A percentile compares a stretch with the other conserved stretches of the same genome.
Conservation (phyloP, 495 filamentous ascomycete genomes). For the Xylaria intraflava region DNA sequence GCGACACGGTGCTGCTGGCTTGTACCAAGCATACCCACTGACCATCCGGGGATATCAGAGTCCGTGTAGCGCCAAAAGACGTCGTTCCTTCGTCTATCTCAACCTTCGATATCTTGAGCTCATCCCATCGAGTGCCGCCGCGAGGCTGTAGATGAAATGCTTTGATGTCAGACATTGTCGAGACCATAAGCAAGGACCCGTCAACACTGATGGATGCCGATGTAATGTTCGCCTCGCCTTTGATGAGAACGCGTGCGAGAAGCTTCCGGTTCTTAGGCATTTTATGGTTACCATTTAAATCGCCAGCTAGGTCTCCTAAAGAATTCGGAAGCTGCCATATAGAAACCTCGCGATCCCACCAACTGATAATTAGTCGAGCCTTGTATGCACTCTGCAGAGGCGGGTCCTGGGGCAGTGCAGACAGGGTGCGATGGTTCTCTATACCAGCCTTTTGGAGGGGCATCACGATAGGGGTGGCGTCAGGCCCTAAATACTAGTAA, state of each 20-base stretch:
- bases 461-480: constrained; percentile 71
- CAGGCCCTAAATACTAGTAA: constrained; percentile 59
- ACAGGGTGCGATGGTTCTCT: constrained; percentile 72
- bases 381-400: constrained; percentile 62
- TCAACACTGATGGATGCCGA: constrained; percentile 67
- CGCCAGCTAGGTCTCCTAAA: constrained; percentile 40
- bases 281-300: constrained; percentile 27
- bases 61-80: constrained; percentile 57
- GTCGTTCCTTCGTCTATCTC: constrained; percentile 42
- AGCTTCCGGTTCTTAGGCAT: constrained; percentile 49
- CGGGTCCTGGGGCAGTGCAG: constrained; percentile 71
- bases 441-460: constrained; percentile 74
- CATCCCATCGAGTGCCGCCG: constrained; percentile 39
- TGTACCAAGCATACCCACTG: constrained; percentile 74
- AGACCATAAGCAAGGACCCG: constrained; percentile 67
- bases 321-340: constrained; percentile 66
- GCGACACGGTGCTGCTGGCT: constrained; percentile 74
- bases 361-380: constrained; percentile 72
- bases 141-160: constrained; percentile 58
- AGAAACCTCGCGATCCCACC: constrained; percentile 85
- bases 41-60: constrained; percentile 66
- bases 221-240: constrained; percentile 82
- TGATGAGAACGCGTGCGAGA: constrained; percentile 63
- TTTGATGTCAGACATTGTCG: constrained; percentile 72
- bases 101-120: constrained; percentile 64